phyloP scores from a whole-genome alignment of 768 basidiomycete genomes.

The Lactarius pseudohatsudake region DNA sequence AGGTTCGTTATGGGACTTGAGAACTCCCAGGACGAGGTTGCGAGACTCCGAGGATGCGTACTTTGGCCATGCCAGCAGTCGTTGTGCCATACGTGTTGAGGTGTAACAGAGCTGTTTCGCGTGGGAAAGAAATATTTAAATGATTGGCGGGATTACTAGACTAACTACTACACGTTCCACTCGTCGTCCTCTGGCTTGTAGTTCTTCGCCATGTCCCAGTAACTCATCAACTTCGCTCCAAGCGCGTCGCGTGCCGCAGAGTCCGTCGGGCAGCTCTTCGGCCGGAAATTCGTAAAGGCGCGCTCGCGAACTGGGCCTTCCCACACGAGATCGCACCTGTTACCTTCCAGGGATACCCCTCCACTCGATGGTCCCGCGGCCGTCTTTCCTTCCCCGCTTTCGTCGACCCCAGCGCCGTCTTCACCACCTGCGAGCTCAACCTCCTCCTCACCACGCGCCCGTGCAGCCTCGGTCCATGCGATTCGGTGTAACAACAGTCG shows the following conservation, averaged over 20 bases:
- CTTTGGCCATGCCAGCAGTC: conserved; percentile 9
- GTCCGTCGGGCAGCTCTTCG: conserved; percentile 82
- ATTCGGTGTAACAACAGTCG: conserved; percentile 84
- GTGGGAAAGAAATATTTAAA: conserved; percentile 7
- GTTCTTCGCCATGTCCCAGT: conserved; percentile 95
- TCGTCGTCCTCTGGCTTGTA: conserved; percentile 84
- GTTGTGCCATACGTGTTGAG: conserved; percentile 14
- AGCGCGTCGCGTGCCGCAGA: conserved; percentile 80
- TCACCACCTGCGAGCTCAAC: conserved; percentile 58
- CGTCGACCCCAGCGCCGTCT: conserved; percentile 43
- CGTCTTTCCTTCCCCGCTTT: conserved; percentile 38
- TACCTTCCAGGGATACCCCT: conserved; percentile 71
- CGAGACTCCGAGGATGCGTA: conserved; percentile 29
- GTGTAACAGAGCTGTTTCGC: neutral
- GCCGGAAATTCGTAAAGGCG: conserved; percentile 76
- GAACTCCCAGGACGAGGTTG: conserved; percentile 31
- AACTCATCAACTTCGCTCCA: conserved; percentile 80
- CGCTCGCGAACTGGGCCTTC: conserved; percentile 86
- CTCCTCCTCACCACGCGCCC: conserved; percentile 71
- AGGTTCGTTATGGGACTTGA: conserved; percentile 29
- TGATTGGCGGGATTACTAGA: neutral
- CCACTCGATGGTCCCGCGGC: conserved; percentile 33
- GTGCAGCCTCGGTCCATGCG: conserved; percentile 89
- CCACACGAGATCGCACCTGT: conserved; percentile 91
- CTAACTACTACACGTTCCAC: conserved; percentile 31